phyloP scores from a whole-genome alignment of 2,329 filamentous ascomycete species.

The Colletotrichum sublineola region DNA sequence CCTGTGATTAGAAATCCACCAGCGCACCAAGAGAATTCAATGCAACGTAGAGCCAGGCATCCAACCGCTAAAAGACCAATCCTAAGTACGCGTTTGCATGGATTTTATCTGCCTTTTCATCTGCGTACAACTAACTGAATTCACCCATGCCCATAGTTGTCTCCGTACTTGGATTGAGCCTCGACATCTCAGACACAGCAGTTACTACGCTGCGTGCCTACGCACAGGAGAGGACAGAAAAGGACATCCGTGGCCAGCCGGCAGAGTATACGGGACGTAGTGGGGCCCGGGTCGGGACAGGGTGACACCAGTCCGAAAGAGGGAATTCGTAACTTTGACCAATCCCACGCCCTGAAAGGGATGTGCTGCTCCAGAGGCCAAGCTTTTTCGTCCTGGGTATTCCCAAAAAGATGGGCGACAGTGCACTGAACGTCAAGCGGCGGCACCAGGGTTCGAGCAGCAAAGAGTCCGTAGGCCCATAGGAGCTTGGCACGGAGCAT shows the following conservation, averaged over 20 bases:
- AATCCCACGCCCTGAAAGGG: constrained; percentile 9
- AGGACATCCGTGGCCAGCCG: constrained; percentile 19
- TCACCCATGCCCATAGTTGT: background rate
- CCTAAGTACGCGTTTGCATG: background rate
- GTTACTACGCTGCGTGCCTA: background rate
- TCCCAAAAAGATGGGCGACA: constrained; percentile 8
- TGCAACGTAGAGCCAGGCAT: background rate
- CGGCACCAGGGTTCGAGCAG: background rate
- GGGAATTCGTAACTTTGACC: constrained; percentile 26
- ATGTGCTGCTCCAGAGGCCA: background rate
- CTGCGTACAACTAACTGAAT: background rate
- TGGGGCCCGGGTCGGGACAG: background rate
- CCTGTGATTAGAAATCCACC: background rate
- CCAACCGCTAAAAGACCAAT: background rate
- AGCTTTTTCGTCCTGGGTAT: constrained; percentile 19
- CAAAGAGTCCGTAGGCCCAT: background rate
- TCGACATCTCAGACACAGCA: background rate
- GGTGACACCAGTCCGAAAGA: constrained; percentile 13
- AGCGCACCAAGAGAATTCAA: background rate
- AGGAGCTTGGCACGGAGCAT: background rate
- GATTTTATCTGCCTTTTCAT: background rate
- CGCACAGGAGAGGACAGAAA: background rate
- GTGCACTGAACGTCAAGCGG: constrained; percentile 11
- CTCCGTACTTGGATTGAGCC: background rate
- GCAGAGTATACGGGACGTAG: constrained; percentile 11